Base-by-base conservation (phyloP, 2,329 filamentous ascomycete genomes). In the Colletotrichum sojae region DNA sequence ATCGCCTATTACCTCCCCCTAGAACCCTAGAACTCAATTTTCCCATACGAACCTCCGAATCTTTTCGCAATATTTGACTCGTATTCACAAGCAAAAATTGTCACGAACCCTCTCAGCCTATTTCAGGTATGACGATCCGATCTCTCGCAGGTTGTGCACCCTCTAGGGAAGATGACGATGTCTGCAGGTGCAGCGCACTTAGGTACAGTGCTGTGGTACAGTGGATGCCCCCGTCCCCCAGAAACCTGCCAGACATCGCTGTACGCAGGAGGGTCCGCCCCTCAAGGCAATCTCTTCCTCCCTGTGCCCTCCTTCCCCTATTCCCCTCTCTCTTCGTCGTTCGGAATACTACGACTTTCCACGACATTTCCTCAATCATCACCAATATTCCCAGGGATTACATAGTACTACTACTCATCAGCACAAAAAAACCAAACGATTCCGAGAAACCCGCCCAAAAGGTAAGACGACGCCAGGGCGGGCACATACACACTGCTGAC, bases 1-100 rank as follows among this genome's bases (percentile, higher is more conserved):
- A 53, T 25, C 9, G 2, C 6, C 20, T 15, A 13, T 13, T 13
- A 13, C 8, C 5, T 5, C 5, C 8, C 48, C 20, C 20, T 4
- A 31, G 36, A 62, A 62, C 48, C 20, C 20, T 4, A 31, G 36
- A 62, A 62, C 59, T 62, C 59, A 62, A 62, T 40, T 18, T 54
- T 54, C 18, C 43, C 10, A 49, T 22, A 49, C 46, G 46, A 49
- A 18, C 9, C 5, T 49, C 46, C 9, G 13, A 9, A 49, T 6
- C 25, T 22, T 49, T 22, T 9, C 27, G 27, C 16, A 9, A 16
- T 16, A 3, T 15, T 43, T 43, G 40, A 43, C 12, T 43, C 40
- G 40, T 43, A 43, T 43, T 43, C 13, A 43, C 40, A 16, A 13
- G 5, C 12, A 3, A n/a, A 48, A 48, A 48, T n/a, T 18, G 1